Evolutionary conservation across 1,139 yeast species (phyloP).

Genomic region (Hanseniaspora gamundiae): DNA sequence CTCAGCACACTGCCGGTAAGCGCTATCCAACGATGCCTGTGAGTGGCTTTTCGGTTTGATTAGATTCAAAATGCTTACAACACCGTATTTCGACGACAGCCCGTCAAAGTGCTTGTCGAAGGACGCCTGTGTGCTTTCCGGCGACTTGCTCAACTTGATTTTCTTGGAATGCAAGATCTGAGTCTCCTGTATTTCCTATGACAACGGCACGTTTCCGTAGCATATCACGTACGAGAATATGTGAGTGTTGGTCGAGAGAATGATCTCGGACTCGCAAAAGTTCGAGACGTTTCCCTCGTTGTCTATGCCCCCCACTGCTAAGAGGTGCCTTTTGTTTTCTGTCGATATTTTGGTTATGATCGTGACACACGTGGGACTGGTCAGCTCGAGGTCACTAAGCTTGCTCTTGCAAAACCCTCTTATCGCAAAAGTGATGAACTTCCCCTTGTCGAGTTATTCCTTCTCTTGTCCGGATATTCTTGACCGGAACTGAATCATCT

Average conservation of each 20-base stretch:
- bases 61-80: constrained; percentile 48
- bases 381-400: constrained; percentile 21
- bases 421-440: constrained; percentile 45
- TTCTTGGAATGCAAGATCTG: constrained; percentile 40
- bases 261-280: constrained; percentile 53
- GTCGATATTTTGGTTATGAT: constrained; percentile 58
- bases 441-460: constrained; percentile 39
- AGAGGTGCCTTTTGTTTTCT: constrained; percentile 44
- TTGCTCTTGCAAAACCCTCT: constrained; percentile 53
- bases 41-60: constrained; percentile 27
- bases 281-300: constrained; percentile 61
- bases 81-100: constrained; percentile 47
- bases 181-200: constrained; percentile 42
- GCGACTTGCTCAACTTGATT: constrained; percentile 43
- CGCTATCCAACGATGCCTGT: constrained; percentile 30
- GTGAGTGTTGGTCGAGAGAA: constrained; percentile 40
- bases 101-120: constrained; percentile 52
- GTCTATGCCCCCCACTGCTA: constrained; percentile 61
- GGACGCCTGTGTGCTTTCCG: constrained; percentile 54
- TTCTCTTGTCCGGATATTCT: constrained; percentile 41
- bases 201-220: constrained; percentile 60
- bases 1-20: constrained; percentile 25
- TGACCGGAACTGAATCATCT: constrained; percentile 46
- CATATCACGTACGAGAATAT: constrained; percentile 48
- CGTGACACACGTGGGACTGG: constrained; percentile 38